Percentiles rank a stretch among this genome's conserved stretches.
Conservation (phyloP, 106 monocot species). For the Hemerocallis citrina region DNA sequence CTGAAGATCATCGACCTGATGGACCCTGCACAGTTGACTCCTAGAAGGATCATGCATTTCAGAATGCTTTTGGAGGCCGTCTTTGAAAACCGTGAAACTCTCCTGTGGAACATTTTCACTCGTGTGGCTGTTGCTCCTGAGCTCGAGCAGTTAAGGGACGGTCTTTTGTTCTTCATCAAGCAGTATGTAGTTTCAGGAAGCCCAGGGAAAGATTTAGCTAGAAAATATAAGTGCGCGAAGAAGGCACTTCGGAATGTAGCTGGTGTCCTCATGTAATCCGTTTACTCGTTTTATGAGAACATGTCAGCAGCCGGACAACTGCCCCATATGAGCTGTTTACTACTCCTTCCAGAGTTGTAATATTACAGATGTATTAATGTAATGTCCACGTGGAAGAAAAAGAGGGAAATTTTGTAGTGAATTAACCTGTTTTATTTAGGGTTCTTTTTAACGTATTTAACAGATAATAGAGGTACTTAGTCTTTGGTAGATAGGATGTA, state of each 20-base stretch:
- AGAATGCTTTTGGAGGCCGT: slow-evolving; percentile 64
- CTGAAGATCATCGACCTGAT: slow-evolving; percentile 53
- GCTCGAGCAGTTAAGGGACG: slow-evolving; percentile 42
- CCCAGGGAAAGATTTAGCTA: slow-evolving; percentile 3
- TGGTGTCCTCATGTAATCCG: slow-evolving; percentile 61
- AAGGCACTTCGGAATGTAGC: slow-evolving; percentile 73
- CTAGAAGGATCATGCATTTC: slow-evolving; percentile 70
- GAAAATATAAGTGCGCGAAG: slow-evolving; percentile 51
- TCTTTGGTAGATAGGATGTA: too few relatives aligned
- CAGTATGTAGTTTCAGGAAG: slow-evolving; percentile 34
- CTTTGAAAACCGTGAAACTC: slow-evolving; percentile 32
- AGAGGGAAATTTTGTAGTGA: too few relatives aligned
- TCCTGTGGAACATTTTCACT: slow-evolving; percentile 79
- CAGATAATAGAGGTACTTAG: too few relatives aligned
- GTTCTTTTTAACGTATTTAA: too few relatives aligned
- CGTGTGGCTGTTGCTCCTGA: slow-evolving; percentile 53
- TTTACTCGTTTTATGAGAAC: too few relatives aligned
- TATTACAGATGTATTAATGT: too few relatives aligned
- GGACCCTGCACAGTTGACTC: slow-evolving; percentile 31
- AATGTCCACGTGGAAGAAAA: too few relatives aligned
- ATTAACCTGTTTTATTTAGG: too few relatives aligned
- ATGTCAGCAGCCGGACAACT: too few relatives aligned
- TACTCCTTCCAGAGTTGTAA: too few relatives aligned
- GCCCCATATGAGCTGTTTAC: too few relatives aligned
- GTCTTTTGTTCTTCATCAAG: slow-evolving; percentile 63